Evolutionary conservation across 768 basidiomycete genomes (phyloP), one percentile per base, ranked within the genome.

Genomic region (Russula sp.): DNA sequence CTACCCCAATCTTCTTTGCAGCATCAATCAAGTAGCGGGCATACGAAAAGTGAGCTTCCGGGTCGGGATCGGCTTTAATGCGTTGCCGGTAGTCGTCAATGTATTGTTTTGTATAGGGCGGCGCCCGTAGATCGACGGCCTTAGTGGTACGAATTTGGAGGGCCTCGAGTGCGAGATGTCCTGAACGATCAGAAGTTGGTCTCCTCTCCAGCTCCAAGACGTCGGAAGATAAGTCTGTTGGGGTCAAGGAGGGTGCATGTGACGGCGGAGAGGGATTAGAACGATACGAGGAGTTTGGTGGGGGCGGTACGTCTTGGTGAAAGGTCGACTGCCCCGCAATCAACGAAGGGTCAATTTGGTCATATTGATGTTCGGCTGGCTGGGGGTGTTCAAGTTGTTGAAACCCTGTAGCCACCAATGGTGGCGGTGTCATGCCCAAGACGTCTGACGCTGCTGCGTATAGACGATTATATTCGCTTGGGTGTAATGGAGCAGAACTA

Each of bases 1-100:
- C 79, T 10, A 80, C 76, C 18, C 91, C 85, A 66, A 98, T 87
- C 74, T 94, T 88, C 77, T 91, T 94, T 14, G 97, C 97, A 35
- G 97, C 97, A 70, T 98, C 97, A 72, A 99, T 94, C 63, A 99
- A 86, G 73, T 98, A 99, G 76, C 96, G 98, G n/a, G 95, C 92
- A 72, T 97, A 99, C 31, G 89, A 78, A 74, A 98, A 98, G 73
- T 98, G 97, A 31, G 95, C 92, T 74, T 98, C 97, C 0, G 96
- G 96, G 73, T 99, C 97, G 2, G 95, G 95, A 74, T 99, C 97
- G 34, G 85, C 88, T 75, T 98, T 98, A 77, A 99, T 97, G 57
- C 97, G 87, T 61, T 90, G 88, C 20, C 97, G 91, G 76, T 99
- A 99, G 72, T 97, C 89, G 71, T 99, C 97, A 68, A 99, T 94